Evolutionary conservation across 1,284 basidiomycete genomes (phyloP).

Genomic region (Trametes polyzona): DNA sequence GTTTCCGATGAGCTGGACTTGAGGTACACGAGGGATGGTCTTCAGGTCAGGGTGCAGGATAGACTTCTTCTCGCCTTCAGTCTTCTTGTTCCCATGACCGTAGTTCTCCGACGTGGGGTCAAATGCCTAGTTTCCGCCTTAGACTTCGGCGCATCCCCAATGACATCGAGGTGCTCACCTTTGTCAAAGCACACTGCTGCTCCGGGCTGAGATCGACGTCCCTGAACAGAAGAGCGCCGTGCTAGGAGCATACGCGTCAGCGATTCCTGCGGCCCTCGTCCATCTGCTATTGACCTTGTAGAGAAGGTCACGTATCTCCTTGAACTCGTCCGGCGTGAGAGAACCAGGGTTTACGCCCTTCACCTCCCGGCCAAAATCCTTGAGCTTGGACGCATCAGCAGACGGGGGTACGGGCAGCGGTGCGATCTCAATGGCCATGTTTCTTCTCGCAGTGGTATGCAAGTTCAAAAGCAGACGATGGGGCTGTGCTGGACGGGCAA

Average conservation of each 20-base stretch:
- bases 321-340: conserved; percentile 48
- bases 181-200: conserved; percentile 83
- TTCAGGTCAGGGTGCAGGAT: conserved; percentile 86
- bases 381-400: conserved; percentile 51
- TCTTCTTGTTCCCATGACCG: conserved; percentile 87
- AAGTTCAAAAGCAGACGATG: conserved; percentile 2
- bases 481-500: neutral
- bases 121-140: conserved; percentile 55
- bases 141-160: neutral
- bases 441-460: conserved; percentile 5
- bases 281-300: conserved; percentile 49
- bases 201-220: conserved; percentile 73
- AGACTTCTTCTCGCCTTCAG: conserved; percentile 68
- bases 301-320: conserved; percentile 53
- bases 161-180: conserved; percentile 46
- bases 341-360: conserved; percentile 53
- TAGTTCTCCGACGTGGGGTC: conserved; percentile 76
- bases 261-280: neutral
- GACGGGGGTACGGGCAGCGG: conserved; percentile 52
- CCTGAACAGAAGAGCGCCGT: conserved; percentile 78
- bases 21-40: conserved; percentile 83
- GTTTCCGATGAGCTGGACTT: conserved; percentile 88
- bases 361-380: conserved; percentile 55
- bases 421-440: conserved; percentile 46
- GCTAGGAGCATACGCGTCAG: conserved; percentile 43